Percentiles rank a stretch among this genome's conserved stretches.
phyloP scores from a whole-genome alignment of 306 rosid species.

The Castanea mollissima region DNA sequence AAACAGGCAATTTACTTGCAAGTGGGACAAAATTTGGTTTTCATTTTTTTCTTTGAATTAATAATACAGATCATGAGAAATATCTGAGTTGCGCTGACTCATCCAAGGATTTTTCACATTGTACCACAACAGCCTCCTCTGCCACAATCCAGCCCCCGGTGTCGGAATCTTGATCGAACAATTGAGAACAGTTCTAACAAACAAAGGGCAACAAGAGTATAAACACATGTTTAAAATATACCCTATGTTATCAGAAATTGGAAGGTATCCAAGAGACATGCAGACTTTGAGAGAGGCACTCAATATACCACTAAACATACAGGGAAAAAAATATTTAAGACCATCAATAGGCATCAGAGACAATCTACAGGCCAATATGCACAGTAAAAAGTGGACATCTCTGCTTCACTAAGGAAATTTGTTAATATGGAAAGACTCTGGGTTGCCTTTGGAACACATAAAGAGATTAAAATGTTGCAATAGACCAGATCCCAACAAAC shows the following conservation, averaged over 20 bases:
- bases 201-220: not conserved
- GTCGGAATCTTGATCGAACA: conserved; percentile 31
- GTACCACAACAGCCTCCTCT: conserved; percentile 68
- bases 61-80: conserved; percentile 25
- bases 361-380: not conserved
- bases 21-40: not conserved
- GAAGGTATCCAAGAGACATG: not conserved
- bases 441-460: not conserved
- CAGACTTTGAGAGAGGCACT: not conserved
- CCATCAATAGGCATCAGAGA: not conserved
- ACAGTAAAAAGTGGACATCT: not conserved
- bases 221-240: not conserved
- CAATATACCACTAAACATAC: not conserved
- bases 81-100: conserved; percentile 19
- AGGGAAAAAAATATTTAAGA: not conserved
- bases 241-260: not conserved
- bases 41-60: not conserved
- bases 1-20: conserved; percentile 1
- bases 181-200: conserved; percentile 53
- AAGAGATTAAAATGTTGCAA: not conserved
- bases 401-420: conserved; percentile 2
- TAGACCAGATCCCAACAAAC: not conserved
- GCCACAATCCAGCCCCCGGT: conserved; percentile 53
- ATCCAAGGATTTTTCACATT: conserved; percentile 47
- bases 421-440: not conserved